Evolutionary conservation across 129 eudicot species (phyloP).

Genomic region (Chrysanthemum lavandulifolium): DNA sequence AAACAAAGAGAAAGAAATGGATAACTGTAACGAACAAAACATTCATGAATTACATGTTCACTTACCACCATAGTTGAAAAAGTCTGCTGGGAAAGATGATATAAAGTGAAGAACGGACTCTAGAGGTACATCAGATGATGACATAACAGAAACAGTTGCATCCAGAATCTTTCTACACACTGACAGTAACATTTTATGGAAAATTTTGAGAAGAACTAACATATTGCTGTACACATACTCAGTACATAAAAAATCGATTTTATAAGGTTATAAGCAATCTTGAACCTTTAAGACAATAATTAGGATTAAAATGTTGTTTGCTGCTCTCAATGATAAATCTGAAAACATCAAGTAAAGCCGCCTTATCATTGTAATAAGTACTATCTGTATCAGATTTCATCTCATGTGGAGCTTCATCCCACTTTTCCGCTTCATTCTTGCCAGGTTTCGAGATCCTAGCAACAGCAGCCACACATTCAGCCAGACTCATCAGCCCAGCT

Average conservation of each 20-base stretch:
- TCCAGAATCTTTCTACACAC: conserved; percentile 72
- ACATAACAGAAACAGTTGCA: conserved; percentile 63
- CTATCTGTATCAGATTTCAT: neutral
- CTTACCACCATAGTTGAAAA: conserved; percentile 74
- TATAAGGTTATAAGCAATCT: conserved; percentile 2
- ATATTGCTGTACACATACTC: neutral
- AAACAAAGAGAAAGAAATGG: neutral
- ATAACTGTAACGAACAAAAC: neutral
- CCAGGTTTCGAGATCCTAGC: conserved; percentile 38
- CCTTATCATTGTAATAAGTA: conserved; percentile 39
- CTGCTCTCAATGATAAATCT: conserved; percentile 84
- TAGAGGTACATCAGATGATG: conserved; percentile 61
- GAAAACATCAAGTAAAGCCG: conserved; percentile 60
- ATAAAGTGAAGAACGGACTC: conserved; percentile 73
- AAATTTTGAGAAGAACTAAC: conserved; percentile 1
- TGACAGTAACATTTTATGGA: conserved; percentile 29
- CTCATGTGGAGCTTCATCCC: conserved; percentile 8
- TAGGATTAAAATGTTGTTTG: conserved; percentile 90
- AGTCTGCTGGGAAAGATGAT: conserved; percentile 80
- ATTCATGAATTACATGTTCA: neutral
- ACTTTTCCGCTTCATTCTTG: conserved; percentile 27
- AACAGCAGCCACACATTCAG: conserved; percentile 69
- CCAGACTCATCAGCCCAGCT: conserved; percentile 84
- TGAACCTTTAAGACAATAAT: conserved; percentile 79
- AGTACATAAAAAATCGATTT: neutral